phyloP scores from a whole-genome alignment of 208 protist genomes.

The Acanthamoeba rhysodes region DNA sequence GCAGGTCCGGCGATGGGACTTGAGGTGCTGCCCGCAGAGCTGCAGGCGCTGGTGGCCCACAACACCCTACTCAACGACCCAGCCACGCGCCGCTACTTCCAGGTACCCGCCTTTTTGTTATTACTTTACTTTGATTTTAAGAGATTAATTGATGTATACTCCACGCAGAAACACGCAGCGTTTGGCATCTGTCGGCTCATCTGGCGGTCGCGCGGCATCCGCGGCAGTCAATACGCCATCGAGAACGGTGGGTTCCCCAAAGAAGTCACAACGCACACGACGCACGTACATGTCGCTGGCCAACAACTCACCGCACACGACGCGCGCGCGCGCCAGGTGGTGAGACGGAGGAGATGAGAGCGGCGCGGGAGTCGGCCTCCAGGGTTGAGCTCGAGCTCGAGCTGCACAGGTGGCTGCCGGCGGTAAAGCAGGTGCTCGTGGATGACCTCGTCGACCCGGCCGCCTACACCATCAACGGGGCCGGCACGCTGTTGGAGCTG shows the following conservation, averaged over 20 bases:
- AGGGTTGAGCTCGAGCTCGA: background rate
- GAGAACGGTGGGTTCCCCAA: background rate
- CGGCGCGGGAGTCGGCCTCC: background rate
- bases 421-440: background rate
- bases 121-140: background rate
- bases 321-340: background rate
- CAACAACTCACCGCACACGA: background rate
- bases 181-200: background rate
- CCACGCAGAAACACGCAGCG: background rate
- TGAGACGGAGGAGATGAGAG: background rate
- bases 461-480: background rate
- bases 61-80: background rate
- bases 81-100: background rate
- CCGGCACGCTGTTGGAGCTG: constrained; percentile 9
- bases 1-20: background rate
- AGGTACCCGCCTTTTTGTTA: background rate
- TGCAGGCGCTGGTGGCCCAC: background rate
- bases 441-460: background rate
- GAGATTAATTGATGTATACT: background rate
- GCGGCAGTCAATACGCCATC: background rate
- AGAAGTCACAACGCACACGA: background rate
- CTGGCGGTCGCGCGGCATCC: background rate
- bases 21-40: background rate
- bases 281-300: background rate
- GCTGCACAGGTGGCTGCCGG: background rate